phyloP scores from a whole-genome alignment of 805 yeast species.

The Metschnikowia dekortorum region DNA sequence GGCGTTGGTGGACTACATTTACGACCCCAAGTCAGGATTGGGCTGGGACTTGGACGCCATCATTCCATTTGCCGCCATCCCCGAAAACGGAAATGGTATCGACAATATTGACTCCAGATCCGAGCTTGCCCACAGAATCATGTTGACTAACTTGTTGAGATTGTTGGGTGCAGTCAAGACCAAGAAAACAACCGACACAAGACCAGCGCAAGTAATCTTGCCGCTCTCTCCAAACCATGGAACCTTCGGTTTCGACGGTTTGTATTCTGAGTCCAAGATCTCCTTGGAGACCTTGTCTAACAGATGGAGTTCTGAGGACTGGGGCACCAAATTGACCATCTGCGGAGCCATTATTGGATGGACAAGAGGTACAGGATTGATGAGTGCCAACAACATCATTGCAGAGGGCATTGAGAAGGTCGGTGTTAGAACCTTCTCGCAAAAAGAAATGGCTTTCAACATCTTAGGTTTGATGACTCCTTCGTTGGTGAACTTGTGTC shows the following conservation, averaged over 20 bases:
- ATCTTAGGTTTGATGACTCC: slow-evolving; percentile 91
- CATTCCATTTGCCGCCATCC: slow-evolving; percentile 98
- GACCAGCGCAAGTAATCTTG: slow-evolving; percentile 96
- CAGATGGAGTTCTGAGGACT: slow-evolving; percentile 98
- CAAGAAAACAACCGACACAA: slow-evolving; percentile 80
- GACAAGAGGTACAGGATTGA: slow-evolving; percentile 99
- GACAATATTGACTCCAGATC: slow-evolving; percentile 91
- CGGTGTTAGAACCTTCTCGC: slow-evolving; percentile 98
- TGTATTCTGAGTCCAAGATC: slow-evolving; percentile 95
- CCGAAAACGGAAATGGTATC: slow-evolving; percentile 96
- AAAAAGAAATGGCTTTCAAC: slow-evolving; percentile 99
- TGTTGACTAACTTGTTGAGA: slow-evolving; percentile 93
- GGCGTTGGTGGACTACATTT: slow-evolving; percentile 78
- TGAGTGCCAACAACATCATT: slow-evolving; percentile 94
- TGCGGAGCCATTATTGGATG: slow-evolving; percentile 99
- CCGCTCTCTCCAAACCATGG: slow-evolving; percentile 99
- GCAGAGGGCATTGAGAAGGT: slow-evolving; percentile 95
- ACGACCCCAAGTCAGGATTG: slow-evolving; percentile 84
- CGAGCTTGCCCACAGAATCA: slow-evolving; percentile 96
- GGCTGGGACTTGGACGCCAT: slow-evolving; percentile 98
- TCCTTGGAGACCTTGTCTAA: slow-evolving; percentile 94
- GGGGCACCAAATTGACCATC: slow-evolving; percentile 90
- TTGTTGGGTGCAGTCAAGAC: slow-evolving; percentile 86
- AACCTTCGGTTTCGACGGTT: slow-evolving; percentile 96
- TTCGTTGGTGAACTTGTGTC: slow-evolving; percentile 78